Percentiles rank a stretch among this genome's conserved stretches.
Conservation (phyloP, 1,284 basidiomycete species). For the Mycena sp. region DNA sequence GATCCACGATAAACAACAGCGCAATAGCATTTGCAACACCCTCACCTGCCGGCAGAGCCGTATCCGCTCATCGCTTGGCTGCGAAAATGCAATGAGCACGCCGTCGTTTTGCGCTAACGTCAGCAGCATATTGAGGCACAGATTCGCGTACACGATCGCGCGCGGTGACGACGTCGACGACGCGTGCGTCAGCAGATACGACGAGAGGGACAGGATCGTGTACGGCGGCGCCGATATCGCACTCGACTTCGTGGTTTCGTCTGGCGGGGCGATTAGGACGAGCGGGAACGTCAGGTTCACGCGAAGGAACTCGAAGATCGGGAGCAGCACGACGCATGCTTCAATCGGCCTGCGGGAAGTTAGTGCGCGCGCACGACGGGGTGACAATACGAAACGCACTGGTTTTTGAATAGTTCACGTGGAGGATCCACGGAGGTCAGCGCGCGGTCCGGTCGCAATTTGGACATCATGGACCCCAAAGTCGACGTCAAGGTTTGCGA, state of each 20-base stretch:
- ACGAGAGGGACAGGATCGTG: constrained; percentile 62
- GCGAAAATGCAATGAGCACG: constrained; percentile 55
- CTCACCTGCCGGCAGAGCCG: constrained; percentile 70
- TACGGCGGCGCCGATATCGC: constrained; percentile 48
- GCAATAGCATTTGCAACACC: background rate
- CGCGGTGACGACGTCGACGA: constrained; percentile 64
- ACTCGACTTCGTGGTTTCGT: constrained; percentile 31
- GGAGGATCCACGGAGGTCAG: constrained; percentile 56
- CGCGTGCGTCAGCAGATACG: constrained; percentile 71
- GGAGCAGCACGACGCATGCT: constrained; percentile 63
- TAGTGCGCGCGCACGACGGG: constrained; percentile 11
- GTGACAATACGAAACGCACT: constrained; percentile 48
- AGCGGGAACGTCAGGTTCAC: constrained; percentile 57
- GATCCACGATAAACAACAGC: background rate
- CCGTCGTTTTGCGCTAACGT: constrained; percentile 58
- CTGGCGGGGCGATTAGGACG: constrained; percentile 48
- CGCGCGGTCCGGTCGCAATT: constrained; percentile 62
- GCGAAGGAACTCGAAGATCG: constrained; percentile 66
- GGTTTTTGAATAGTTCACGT: constrained; percentile 63
- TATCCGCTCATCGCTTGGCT: constrained; percentile 49
- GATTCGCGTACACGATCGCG: constrained; percentile 66
- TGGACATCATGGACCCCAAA: constrained; percentile 58
- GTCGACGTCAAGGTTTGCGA: constrained; percentile 57
- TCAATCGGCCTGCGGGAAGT: constrained; percentile 61
- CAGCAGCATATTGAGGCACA: constrained; percentile 62